Conservation (phyloP, 306 rosid species). For the Neltuma alba region DNA sequence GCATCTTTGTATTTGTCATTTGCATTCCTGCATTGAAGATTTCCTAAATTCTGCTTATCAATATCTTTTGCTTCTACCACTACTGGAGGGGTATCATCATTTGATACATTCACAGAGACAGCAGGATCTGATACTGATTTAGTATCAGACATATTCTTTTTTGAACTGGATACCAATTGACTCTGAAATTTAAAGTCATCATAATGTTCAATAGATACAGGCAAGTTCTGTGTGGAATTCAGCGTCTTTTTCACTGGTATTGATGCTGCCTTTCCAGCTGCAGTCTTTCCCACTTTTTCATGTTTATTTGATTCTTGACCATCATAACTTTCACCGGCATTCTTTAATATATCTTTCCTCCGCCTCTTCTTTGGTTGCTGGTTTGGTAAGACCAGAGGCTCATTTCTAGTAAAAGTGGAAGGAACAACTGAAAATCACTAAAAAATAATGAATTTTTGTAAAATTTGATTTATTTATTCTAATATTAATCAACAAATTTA, state of each 20-base stretch:
- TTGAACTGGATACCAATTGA: conserved; percentile 53
- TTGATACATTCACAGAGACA: conserved; percentile 59
- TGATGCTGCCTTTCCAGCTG: conserved; percentile 58
- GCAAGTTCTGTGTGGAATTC: conserved; percentile 53
- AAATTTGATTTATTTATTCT: conserved; percentile 21
- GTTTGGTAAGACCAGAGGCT: conserved; percentile 65
- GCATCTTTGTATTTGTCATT: conserved; percentile 67
- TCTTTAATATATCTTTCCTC: conserved; percentile 77
- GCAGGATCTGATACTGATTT: conserved; percentile 60
- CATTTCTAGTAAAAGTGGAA: conserved; percentile 47
- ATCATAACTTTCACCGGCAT: conserved; percentile 60
- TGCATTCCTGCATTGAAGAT: conserved; percentile 57
- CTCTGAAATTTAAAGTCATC: conserved; percentile 61
- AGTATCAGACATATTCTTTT: conserved; percentile 62
- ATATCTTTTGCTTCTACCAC: conserved; percentile 59
- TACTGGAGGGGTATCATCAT: conserved; percentile 53
- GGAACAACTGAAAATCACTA: conserved; percentile 35
- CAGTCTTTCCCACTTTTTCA: conserved; percentile 66
- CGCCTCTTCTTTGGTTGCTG: conserved; percentile 97
- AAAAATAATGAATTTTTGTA: conserved; percentile 9
- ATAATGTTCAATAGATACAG: conserved; percentile 48
- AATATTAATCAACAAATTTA: conserved; percentile 26
- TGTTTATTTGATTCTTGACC: conserved; percentile 59
- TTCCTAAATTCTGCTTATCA: conserved; percentile 68
- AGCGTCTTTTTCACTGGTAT: conserved; percentile 52